A percentile compares a stretch with the other conserved stretches of the same genome.
phyloP scores from a whole-genome alignment of 2,329 filamentous ascomycete genomes.

The Aspergillus sp. region DNA sequence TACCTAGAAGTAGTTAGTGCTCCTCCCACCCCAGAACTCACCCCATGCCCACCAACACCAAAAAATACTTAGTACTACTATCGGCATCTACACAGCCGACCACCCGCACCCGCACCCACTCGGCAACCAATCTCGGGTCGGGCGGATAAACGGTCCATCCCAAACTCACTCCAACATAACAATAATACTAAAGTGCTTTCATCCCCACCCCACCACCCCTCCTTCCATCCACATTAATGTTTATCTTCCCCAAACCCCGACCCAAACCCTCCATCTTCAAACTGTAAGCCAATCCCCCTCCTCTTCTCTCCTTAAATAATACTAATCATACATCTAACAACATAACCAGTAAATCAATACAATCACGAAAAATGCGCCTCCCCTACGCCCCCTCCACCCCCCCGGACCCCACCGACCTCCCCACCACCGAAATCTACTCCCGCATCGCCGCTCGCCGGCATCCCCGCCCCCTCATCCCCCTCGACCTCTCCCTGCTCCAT shows the following conservation, averaged over 20 bases:
- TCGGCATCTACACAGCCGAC: not conserved
- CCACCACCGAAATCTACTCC: conserved; percentile 55
- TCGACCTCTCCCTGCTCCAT: conserved; percentile 78
- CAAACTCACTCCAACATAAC: no score
- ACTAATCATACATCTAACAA: not conserved
- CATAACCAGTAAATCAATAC: not conserved
- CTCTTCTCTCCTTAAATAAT: no score
- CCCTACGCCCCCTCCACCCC: conserved; percentile 37
- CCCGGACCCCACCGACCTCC: conserved; percentile 20
- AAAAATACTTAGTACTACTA: not conserved
- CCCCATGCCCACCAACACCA: no score
- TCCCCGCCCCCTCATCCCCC: conserved; percentile 69
- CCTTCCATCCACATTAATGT: not conserved
- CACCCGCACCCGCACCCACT: not conserved
- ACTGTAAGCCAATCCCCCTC: not conserved
- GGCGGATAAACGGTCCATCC: not conserved
- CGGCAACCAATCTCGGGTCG: not conserved
- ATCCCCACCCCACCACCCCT: not conserved
- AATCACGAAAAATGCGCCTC: conserved; percentile 34
- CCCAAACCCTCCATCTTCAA: not conserved
- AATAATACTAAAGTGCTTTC: no score
- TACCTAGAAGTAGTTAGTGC: no score
- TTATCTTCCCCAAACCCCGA: not conserved
- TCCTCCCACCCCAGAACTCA: no score
- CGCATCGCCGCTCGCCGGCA: conserved; percentile 67